phyloP scores from a whole-genome alignment of 768 basidiomycete species.

The Hebeloma cylindrosporum region DNA sequence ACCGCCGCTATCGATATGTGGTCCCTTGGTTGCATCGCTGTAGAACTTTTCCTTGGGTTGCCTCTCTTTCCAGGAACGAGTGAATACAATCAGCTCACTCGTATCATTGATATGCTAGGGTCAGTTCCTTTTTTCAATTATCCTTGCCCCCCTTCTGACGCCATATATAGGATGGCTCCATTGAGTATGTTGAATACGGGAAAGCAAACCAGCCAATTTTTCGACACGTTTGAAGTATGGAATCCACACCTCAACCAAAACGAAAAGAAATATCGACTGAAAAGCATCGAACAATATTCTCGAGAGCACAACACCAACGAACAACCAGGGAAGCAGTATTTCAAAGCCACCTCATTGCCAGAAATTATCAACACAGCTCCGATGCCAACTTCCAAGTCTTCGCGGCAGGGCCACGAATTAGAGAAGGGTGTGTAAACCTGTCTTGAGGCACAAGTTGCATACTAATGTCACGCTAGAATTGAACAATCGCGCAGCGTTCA shows the following conservation, averaged over 20 bases:
- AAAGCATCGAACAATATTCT: constrained; percentile 93
- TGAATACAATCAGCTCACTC: constrained; percentile 97
- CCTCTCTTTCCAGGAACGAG: constrained; percentile 98
- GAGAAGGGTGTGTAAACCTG: constrained; percentile 70
- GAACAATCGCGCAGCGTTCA: constrained; percentile 91
- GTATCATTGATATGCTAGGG: constrained; percentile 99
- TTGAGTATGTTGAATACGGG: constrained; percentile 93
- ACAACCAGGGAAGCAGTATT: constrained; percentile 98
- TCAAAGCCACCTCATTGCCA: constrained; percentile 89
- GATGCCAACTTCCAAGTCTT: constrained; percentile 81
- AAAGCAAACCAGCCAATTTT: constrained; percentile 94
- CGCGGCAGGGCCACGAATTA: constrained; percentile 75
- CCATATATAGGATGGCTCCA: constrained; percentile 71
- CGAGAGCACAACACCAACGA: constrained; percentile 94
- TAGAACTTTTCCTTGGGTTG: constrained; percentile 94
- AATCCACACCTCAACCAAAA: constrained; percentile 67
- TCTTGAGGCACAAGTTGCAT: background rate
- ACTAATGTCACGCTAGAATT: constrained; percentile 58
- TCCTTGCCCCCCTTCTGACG: constrained; percentile 5
- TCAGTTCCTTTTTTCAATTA: constrained; percentile 38
- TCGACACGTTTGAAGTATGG: constrained; percentile 69
- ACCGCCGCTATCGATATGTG: constrained; percentile 98
- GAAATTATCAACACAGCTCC: constrained; percentile 97
- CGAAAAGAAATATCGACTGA: constrained; percentile 84
- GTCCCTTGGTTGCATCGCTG: constrained; percentile 97